Evolutionary conservation across 1,284 basidiomycete genomes (phyloP).

Genomic region (Boletellus sp.): DNA sequence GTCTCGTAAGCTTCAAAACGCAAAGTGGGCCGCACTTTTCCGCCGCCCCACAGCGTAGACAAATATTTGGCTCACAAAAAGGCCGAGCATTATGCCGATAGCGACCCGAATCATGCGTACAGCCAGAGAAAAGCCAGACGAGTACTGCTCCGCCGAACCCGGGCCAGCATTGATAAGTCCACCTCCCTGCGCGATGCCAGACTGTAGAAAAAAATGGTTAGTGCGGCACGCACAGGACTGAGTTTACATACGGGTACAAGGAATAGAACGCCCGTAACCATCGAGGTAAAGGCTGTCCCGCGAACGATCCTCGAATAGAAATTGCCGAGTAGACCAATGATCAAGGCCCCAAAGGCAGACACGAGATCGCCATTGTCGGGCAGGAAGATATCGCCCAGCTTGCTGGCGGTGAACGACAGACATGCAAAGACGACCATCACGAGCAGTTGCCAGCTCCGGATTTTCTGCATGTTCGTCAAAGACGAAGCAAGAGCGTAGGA

Average conservation of each 20-base stretch:
- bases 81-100: constrained; percentile 81
- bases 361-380: constrained; percentile 57
- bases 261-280: constrained; percentile 86
- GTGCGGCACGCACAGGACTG: not conserved
- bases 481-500: constrained; percentile 75
- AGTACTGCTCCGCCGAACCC: constrained; percentile 60
- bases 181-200: constrained; percentile 82
- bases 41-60: constrained; percentile 74
- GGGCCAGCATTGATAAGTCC: constrained; percentile 71
- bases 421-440: constrained; percentile 82
- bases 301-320: constrained; percentile 73
- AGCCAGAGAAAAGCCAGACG: constrained; percentile 63
- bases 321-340: constrained; percentile 79
- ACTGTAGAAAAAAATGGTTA: constrained; percentile 39
- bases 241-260: constrained; percentile 64
- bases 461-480: constrained; percentile 73
- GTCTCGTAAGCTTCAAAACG: constrained; percentile 50
- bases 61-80: constrained; percentile 76
- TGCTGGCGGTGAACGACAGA: constrained; percentile 70
- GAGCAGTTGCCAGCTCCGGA: constrained; percentile 64
- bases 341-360: constrained; percentile 75
- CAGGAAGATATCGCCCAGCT: constrained; percentile 45
- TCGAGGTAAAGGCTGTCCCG: constrained; percentile 83
- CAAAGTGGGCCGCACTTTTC: constrained; percentile 73
- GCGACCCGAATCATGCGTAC: constrained; percentile 81